phyloP scores from a whole-genome alignment of 2,329 filamentous ascomycete species.

The Phoma sp. region DNA sequence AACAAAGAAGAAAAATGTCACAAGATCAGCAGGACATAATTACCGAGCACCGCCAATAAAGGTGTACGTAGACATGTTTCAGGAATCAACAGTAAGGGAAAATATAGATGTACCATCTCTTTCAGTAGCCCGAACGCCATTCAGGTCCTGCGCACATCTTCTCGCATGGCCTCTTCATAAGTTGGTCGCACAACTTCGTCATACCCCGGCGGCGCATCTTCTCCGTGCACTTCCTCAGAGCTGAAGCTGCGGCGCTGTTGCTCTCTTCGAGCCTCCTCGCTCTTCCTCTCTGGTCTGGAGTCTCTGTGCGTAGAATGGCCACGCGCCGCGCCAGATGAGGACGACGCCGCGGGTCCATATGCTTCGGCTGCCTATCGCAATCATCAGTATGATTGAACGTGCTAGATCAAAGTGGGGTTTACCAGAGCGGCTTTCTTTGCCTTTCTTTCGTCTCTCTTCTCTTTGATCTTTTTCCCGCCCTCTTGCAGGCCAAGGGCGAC shows the following conservation, averaged over 20 bases:
- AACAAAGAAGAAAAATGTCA: too few relatives aligned
- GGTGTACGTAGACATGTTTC: background rate
- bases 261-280: constrained; percentile 19
- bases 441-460: constrained; percentile 31
- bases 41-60: background rate
- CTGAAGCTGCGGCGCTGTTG: constrained; percentile 20
- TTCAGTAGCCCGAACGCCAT: background rate
- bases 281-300: constrained; percentile 16
- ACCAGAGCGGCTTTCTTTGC: constrained; percentile 32
- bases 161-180: constrained; percentile 11
- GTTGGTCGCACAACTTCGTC: constrained; percentile 21
- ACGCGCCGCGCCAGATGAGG: constrained; percentile 7
- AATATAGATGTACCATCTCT: background rate
- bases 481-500: constrained; percentile 30
- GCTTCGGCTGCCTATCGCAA: constrained; percentile 16
- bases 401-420: background rate
- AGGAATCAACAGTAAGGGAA: background rate
- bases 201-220: constrained; percentile 21
- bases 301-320: background rate
- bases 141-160: background rate
- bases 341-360: constrained; percentile 10
- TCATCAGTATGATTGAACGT: background rate
- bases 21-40: too few relatives aligned
- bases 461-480: constrained; percentile 29
- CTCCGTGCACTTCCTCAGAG: constrained; percentile 16